phyloP scores from a whole-genome alignment of 2,329 filamentous ascomycete genomes.

The Magnaporthiopsis incrustans region DNA sequence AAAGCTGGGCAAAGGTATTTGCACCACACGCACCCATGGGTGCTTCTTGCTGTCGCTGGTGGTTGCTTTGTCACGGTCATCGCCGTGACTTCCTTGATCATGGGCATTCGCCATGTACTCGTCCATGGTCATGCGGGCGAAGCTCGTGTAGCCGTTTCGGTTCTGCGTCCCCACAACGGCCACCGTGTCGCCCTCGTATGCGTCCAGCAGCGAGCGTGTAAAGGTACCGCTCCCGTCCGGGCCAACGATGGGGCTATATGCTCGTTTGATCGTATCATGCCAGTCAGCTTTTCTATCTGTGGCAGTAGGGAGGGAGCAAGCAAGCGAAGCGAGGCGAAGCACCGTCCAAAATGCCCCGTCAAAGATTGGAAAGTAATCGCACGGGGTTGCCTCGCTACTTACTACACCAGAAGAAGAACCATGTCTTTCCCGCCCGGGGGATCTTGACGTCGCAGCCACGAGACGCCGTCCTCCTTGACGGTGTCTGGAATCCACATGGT shows the following conservation, averaged over 20 bases:
- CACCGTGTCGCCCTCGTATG: conserved; percentile 55
- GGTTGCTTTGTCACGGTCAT: not conserved
- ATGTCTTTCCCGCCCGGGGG: conserved; percentile 36
- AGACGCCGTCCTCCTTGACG: conserved; percentile 48
- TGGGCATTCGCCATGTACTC: conserved; percentile 53
- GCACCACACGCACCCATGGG: conserved; percentile 49
- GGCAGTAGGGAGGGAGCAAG: no score
- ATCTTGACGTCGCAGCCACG: conserved; percentile 42
- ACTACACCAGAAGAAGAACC: conserved; percentile 62
- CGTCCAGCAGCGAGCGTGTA: conserved; percentile 51
- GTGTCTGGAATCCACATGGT: conserved; percentile 64
- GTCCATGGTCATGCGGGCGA: conserved; percentile 54
- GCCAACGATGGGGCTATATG: conserved; percentile 3
- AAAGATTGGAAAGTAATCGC: not conserved
- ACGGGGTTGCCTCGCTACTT: not conserved
- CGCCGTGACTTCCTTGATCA: conserved; percentile 24
- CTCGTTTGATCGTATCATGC: not conserved
- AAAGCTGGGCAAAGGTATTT: conserved; percentile 65
- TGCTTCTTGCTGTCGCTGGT: conserved; percentile 15
- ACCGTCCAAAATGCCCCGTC: no score
- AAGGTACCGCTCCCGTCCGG: conserved; percentile 53
- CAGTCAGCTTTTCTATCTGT: not conserved
- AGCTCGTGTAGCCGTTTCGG: conserved; percentile 64
- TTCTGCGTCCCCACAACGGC: conserved; percentile 72
- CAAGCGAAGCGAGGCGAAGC: no score